Percentiles rank a stretch among this genome's conserved stretches.
phyloP scores from a whole-genome alignment of 1,284 basidiomycete genomes.

The Athelia sp. region DNA sequence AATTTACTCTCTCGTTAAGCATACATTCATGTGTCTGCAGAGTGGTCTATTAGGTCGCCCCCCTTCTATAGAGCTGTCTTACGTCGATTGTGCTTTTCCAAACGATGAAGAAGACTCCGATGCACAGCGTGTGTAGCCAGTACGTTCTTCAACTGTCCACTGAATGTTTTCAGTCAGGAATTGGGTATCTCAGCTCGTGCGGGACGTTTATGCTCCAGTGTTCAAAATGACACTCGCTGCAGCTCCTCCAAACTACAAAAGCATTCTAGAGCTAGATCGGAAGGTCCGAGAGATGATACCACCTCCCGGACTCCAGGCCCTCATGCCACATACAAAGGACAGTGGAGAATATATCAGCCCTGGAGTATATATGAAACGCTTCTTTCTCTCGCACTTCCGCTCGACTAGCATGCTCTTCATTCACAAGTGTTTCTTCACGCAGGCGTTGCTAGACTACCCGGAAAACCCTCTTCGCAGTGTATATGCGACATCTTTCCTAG shows the following conservation, averaged over 20 bases:
- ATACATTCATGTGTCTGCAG: no score
- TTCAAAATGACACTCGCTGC: conserved; percentile 46
- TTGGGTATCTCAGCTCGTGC: conserved; percentile 25
- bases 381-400: conserved; percentile 45
- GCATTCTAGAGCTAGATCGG: conserved; percentile 51
- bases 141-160: not conserved
- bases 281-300: conserved; percentile 45
- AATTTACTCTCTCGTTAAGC: not conserved
- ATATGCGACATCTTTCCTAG: conserved; percentile 59
- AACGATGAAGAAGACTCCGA: not conserved
- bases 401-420: conserved; percentile 43
- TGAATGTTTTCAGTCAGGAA: conserved; percentile 17
- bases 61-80: conserved; percentile 48
- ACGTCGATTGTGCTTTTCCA: conserved; percentile 56
- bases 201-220: conserved; percentile 30
- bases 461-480: conserved; percentile 55
- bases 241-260: conserved; percentile 45
- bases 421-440: conserved; percentile 58
- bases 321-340: conserved; percentile 35
- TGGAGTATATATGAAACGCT: conserved; percentile 41
- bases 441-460: conserved; percentile 57
- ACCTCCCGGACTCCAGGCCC: conserved; percentile 46
- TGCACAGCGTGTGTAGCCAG: not conserved
- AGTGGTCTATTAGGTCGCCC: conserved; percentile 49
- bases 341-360: conserved; percentile 37